These are phyloP conservation scores for Astragalus membranaceus DNA, from an alignment of 306 rosid genomes.

Conservation along the genomic window DNA sequence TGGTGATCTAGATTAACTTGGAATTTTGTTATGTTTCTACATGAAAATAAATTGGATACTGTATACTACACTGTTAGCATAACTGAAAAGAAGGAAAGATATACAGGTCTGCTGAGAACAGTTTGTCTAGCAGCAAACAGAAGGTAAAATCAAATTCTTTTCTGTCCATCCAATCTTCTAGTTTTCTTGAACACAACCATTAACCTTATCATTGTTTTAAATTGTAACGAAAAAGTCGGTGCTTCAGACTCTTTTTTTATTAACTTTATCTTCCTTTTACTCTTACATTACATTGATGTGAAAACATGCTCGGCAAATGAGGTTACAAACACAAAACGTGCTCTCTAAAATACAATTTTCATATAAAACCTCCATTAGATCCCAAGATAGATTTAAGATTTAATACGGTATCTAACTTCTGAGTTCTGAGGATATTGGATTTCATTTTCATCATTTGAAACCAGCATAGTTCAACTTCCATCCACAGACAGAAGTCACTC, in stretches of 20 bases:
- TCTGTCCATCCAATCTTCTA: neutral
- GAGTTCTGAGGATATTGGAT: neutral
- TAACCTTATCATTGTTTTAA: neutral
- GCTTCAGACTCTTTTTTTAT: neutral
- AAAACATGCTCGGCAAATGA: neutral
- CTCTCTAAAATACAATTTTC: neutral
- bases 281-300: neutral
- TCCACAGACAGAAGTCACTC: conserved; percentile 40
- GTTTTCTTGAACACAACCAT: neutral
- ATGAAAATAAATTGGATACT: neutral
- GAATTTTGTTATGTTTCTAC: neutral
- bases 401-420: conserved; percentile 9
- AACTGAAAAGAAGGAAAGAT: too few species aligned
- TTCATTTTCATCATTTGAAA: conserved; percentile 36
- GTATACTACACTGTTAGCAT: neutral
- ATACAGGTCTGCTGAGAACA: neutral
- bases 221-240: too few species aligned
- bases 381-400: neutral
- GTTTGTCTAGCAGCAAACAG: neutral
- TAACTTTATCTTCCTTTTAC: neutral
- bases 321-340: too few species aligned
- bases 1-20: neutral
- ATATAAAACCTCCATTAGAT: neutral
- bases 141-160: neutral
- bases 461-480: conserved; percentile 34